Evolutionary conservation across 768 basidiomycete genomes (phyloP), one percentile per base, ranked within the genome.

Genomic region (Suillus subluteus): DNA sequence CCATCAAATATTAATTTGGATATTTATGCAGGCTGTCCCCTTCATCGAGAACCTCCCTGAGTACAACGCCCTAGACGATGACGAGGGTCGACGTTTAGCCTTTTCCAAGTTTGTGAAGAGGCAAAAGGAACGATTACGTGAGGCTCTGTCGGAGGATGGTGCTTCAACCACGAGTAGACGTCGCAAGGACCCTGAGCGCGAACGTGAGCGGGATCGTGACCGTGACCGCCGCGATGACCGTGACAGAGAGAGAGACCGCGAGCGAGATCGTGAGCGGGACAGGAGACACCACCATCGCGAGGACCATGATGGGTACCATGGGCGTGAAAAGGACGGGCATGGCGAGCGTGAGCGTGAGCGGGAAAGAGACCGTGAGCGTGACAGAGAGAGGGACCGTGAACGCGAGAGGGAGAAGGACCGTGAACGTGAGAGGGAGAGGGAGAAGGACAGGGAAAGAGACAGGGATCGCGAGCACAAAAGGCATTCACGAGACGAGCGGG

Each of bases 31-130:
- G 91, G 86, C 86, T 65, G 74, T 94, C 6, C 88, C 94, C 1
- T 77, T 90, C 18, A 93, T 98, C 63, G 84, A 94, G 76, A 82
- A 95, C 61, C 83, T 98, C 48, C 84, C 90, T 0, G 96, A 99
- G 76, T 99, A 86, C 78, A 90, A 89, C 71, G 95, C 91, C 21
- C 78, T 99, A 18, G 91, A 95, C 56, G 94, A 95, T 58, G 95
- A 96, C n/a, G 93, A 95, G 67, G 85, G 87, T 21, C 82, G 95
- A 54, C 87, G 88, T 38, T 83, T 86, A 6, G 96, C 96, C 1
- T 99, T 95, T 76, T 79, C 86, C 21, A 99, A 96, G 79, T 97
- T 89, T 75, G 83, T 96, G 62, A 94, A 92, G 76, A 81, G 97
- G 66, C 95, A 98, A 74, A 98, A 95, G 90, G 95, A 96, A 76